Evolutionary conservation across 768 basidiomycete species (phyloP).

Genomic region (Galerina marginata): DNA sequence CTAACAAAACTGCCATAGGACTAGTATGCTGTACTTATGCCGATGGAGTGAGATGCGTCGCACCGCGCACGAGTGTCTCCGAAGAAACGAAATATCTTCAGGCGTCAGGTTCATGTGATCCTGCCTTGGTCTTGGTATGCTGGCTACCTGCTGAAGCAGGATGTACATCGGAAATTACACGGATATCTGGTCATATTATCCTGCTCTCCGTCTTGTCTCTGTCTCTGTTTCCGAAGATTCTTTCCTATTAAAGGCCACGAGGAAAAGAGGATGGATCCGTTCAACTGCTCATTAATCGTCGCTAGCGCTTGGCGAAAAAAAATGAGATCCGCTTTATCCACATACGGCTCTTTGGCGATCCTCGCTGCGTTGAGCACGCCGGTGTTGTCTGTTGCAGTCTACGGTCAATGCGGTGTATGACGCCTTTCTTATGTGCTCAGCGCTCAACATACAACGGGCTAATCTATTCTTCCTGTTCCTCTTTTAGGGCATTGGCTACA

Average conservation of each 20-base stretch:
- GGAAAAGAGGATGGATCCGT: background rate
- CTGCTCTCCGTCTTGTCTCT: conserved; percentile 1
- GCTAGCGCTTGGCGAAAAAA: background rate
- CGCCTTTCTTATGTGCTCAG: conserved; percentile 13
- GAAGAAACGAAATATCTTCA: background rate
- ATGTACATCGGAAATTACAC: conserved; percentile 37
- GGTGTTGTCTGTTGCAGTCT: conserved; percentile 44
- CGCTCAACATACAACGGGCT: background rate
- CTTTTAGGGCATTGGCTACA: conserved; percentile 44
- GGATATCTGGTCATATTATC: conserved; percentile 21
- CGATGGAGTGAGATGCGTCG: conserved; percentile 4
- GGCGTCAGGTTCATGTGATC: conserved; percentile 7
- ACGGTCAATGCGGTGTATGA: conserved; percentile 58
- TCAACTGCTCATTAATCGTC: background rate
- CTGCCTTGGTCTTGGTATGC: background rate
- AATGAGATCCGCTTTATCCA: conserved; percentile 37
- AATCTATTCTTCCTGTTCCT: background rate
- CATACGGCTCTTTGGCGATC: conserved; percentile 37
- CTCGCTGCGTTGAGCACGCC: conserved; percentile 33
- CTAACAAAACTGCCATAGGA: too few relatives aligned
- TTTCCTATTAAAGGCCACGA: conserved; percentile 1
- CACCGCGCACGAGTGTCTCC: background rate
- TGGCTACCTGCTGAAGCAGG: conserved; percentile 10
- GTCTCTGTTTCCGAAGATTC: background rate
- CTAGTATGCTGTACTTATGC: background rate